phyloP scores from a whole-genome alignment of 164 flowering plant genomes.

The Vitis rotundifolia region DNA sequence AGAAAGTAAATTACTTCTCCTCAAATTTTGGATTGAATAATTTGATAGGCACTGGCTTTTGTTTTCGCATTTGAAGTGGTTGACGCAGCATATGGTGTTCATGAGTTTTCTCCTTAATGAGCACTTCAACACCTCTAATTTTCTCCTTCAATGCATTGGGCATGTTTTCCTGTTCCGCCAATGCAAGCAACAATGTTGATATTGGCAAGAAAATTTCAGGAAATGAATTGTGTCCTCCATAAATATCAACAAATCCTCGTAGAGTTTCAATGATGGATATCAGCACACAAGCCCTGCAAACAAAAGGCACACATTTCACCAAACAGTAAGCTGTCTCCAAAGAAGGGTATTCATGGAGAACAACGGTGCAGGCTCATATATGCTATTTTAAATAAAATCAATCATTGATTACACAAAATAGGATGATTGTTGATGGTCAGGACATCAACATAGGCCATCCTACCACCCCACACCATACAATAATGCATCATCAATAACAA shows the following conservation, averaged over 20 bases:
- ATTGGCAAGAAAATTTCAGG: conserved; percentile 84
- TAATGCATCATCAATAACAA: background rate
- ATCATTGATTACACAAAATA: background rate
- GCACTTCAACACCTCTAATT: conserved; percentile 44
- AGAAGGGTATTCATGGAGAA: too few relatives aligned
- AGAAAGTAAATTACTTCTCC: conserved; percentile 56
- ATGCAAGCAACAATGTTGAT: conserved; percentile 45
- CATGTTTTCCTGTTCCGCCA: conserved; percentile 47
- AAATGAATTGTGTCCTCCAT: conserved; percentile 64
- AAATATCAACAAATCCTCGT: conserved; percentile 54
- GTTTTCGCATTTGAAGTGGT: conserved; percentile 85
- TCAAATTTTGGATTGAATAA: conserved; percentile 78
- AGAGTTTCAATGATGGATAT: conserved; percentile 56
- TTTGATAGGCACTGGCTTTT: conserved; percentile 76
- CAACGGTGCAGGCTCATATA: too few relatives aligned
- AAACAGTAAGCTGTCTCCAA: background rate
- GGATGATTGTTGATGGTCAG: background rate
- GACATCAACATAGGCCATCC: background rate
- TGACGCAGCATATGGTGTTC: conserved; percentile 58
- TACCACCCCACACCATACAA: background rate
- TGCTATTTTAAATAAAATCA: too few relatives aligned
- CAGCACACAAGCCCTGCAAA: conserved; percentile 80
- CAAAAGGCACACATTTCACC: background rate
- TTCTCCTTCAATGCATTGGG: conserved; percentile 47
- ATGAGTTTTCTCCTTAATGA: conserved; percentile 47